Base-by-base conservation (phyloP, 352 stramenopile species). In the Phytophthora niederhauseri region DNA sequence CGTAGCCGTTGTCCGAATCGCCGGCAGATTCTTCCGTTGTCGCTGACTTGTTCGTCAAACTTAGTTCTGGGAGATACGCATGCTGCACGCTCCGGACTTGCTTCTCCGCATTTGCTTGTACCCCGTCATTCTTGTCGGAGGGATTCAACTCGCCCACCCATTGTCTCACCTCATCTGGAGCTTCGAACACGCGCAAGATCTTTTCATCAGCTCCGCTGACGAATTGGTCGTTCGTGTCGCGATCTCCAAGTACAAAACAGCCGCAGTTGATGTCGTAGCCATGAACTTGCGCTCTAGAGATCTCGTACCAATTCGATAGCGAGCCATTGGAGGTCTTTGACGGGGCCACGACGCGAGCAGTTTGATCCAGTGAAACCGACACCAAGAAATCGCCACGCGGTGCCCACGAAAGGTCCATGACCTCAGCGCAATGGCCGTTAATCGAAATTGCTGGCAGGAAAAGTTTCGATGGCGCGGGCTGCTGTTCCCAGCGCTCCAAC, bases 191-290 rank as follows among this genome's bases (percentile, higher is more conserved):
- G 3, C 87, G 84, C n/a, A 95, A 56, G 63, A 95, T 92, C 65
- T 95, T 94, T 56, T 95, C 87, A 54, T 93, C 87, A 0, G 87
- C 85, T n/a, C 87, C 87, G 26, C 85, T 91, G 8, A 95, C 85
- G 50, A 92, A 92, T 9, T 78, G 69, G 14, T 87, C 76, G 20
- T 67, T 86, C 76, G 38, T 50, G 46, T 15, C 9, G 17, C 6
- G 45, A 2, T 41, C 11, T 20, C 57, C 57, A 9, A 65, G 41
- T 4, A 92, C 51, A 41, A 95, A 93, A 38, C 75, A 78, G 4
- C 63, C 87, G 26, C 87, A 95, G 64, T 93, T 91, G 62, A 95
- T 75, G 51, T 95, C 85, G 46, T 95, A 93, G 24, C 87, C 87
- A 43, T 95, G 87, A 7, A 95, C 87, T 76, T 93, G 87, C 1